phyloP scores from a whole-genome alignment of 345 rosid species.

The Syzygium aromaticum region DNA sequence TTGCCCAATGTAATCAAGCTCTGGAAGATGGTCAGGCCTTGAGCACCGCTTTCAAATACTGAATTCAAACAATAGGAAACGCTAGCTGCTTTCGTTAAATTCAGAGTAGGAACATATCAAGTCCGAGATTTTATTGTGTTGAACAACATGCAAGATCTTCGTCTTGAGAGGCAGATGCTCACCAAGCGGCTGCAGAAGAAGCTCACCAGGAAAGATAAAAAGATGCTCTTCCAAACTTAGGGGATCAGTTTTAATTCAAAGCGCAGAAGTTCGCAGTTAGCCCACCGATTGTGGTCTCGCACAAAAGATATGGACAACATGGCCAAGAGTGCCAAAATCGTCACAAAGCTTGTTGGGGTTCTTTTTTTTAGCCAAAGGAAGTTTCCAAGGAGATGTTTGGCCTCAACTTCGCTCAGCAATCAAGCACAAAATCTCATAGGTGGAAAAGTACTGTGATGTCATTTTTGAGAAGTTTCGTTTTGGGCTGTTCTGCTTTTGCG shows the following conservation, averaged over 20 bases:
- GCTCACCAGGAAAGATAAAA: background rate
- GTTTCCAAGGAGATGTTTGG: conserved; percentile 34
- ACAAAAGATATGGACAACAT: conserved; percentile 25
- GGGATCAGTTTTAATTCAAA: no score
- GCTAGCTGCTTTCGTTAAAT: background rate
- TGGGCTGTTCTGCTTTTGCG: background rate
- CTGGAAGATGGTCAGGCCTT: background rate
- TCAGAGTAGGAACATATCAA: background rate
- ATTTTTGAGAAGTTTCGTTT: background rate
- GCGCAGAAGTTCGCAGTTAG: no score
- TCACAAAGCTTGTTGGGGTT: conserved; percentile 27
- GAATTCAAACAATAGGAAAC: background rate
- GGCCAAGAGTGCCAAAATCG: conserved; percentile 20
- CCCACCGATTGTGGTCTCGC: background rate
- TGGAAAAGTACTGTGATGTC: conserved; percentile 15
- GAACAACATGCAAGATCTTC: conserved; percentile 25
- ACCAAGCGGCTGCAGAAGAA: conserved; percentile 23
- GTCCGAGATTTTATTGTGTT: background rate
- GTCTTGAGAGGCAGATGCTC: conserved; percentile 32
- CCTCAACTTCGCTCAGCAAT: conserved; percentile 20
- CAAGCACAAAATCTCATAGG: background rate
- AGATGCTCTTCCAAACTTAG: no score
- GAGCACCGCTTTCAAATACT: conserved; percentile 33
- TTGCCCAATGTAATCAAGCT: background rate
- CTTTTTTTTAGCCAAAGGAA: conserved; percentile 16